phyloP scores from a whole-genome alignment of 2,329 filamentous ascomycete genomes.

The Proliferodiscus dingleyae region DNA sequence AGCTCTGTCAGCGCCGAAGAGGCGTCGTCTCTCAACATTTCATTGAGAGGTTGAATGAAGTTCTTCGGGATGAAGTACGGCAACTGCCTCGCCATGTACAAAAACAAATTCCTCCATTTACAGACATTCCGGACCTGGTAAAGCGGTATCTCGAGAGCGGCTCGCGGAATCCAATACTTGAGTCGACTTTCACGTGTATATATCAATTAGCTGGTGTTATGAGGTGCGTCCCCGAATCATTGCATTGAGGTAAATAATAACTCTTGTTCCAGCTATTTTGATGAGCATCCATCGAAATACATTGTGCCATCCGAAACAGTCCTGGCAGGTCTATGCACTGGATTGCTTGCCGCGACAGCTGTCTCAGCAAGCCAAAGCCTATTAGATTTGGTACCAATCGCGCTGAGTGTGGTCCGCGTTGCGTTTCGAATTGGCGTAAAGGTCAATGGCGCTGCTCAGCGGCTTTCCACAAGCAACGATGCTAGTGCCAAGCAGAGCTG shows the following conservation, averaged over 20 bases:
- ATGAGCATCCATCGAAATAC: not conserved
- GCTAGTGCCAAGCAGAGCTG: not conserved
- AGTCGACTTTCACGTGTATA: conserved; percentile 2
- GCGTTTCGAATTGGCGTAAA: conserved; percentile 25
- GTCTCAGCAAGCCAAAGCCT: conserved; percentile 21
- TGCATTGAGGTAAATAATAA: no score
- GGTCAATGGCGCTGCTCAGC: not conserved
- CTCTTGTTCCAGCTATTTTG: not conserved
- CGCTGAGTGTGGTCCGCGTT: conserved; percentile 22
- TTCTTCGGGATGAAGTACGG: not conserved
- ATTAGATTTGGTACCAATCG: conserved; percentile 23
- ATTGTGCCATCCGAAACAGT: not conserved
- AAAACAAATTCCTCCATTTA: conserved; percentile 5
- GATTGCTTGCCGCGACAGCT: conserved; percentile 26
- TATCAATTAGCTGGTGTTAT: conserved; percentile 6
- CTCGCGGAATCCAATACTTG: conserved; percentile 1
- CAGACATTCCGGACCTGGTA: conserved; percentile 4
- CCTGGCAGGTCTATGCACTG: conserved; percentile 24
- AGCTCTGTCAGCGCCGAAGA: conserved; percentile 3
- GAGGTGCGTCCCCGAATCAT: not conserved
- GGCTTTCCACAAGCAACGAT: not conserved
- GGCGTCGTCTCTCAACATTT: conserved; percentile 1
- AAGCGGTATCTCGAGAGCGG: conserved; percentile 1
- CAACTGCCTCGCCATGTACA: conserved; percentile 4
- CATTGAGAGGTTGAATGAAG: not conserved